phyloP scores from a whole-genome alignment of 2,329 filamentous ascomycete species.

The Talaromyces sp. region DNA sequence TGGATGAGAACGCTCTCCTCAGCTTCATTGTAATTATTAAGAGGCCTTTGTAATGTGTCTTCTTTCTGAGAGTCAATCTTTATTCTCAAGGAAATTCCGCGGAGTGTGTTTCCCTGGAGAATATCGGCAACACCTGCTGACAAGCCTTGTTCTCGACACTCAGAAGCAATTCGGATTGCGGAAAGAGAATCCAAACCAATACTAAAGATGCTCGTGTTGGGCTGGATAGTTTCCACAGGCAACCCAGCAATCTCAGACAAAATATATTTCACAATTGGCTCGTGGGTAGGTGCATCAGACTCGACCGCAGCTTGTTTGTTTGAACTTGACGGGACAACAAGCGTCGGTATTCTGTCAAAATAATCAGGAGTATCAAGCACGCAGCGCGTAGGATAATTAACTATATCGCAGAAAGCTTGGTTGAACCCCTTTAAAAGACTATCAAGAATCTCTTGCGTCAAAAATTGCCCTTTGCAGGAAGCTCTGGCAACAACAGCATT shows the following conservation, averaged over 20 bases:
- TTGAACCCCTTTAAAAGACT: constrained; percentile 16
- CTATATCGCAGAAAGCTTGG: constrained; percentile 20
- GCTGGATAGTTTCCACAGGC: constrained; percentile 16
- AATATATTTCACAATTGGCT: constrained; percentile 16
- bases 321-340: neutral
- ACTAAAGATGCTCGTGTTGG: constrained; percentile 24
- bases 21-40: constrained; percentile 11
- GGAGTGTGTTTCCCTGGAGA: constrained; percentile 25
- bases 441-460: constrained; percentile 16
- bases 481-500: constrained; percentile 17
- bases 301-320: neutral
- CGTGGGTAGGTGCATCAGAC: constrained; percentile 3
- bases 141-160: constrained; percentile 21
- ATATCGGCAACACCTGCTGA: constrained; percentile 26
- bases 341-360: neutral
- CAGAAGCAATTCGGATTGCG: constrained; percentile 24
- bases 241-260: constrained; percentile 20
- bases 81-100: constrained; percentile 22
- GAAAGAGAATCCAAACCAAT: constrained; percentile 28
- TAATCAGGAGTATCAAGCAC: constrained; percentile 17
- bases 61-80: constrained; percentile 5
- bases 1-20: constrained; percentile 13
- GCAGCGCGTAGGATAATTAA: constrained; percentile 21
- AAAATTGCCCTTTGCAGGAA: constrained; percentile 18
- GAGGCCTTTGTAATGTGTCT: constrained; percentile 1